These are phyloP conservation scores for Cystobasidiaceae sp. DNA, from an alignment of 1,284 basidiomycete genomes.

Conservation along the genomic window DNA sequence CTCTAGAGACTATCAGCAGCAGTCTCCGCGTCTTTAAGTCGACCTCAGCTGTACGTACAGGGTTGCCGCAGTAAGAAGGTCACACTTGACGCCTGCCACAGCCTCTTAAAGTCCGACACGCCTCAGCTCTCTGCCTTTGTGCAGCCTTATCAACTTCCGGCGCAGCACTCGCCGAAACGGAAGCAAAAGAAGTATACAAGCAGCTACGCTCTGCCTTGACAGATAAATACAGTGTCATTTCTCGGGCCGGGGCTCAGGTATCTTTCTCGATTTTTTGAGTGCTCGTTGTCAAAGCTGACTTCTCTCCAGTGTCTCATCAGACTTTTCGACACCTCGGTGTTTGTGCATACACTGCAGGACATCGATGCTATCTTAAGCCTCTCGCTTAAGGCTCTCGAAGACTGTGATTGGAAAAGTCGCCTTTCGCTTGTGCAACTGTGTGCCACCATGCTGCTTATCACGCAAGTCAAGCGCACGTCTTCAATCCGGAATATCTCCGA, in stretches of 20 bases:
- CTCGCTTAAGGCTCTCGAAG: constrained; percentile 71
- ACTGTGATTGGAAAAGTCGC: constrained; percentile 76
- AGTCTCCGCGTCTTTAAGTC: neutral
- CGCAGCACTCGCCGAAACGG: constrained; percentile 72
- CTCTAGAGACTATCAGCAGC: neutral
- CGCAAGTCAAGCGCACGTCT: constrained; percentile 64
- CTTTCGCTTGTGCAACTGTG: constrained; percentile 70
- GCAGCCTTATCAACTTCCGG: constrained; percentile 73
- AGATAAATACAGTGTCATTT: constrained; percentile 80
- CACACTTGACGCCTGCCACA: constrained; percentile 46
- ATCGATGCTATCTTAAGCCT: constrained; percentile 67
- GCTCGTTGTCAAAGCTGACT: no score
- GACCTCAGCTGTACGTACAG: neutral
- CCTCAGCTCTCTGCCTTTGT: constrained; percentile 69
- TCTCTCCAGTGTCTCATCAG: constrained; percentile 44
- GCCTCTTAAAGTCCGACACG: constrained; percentile 74
- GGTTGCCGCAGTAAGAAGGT: neutral
- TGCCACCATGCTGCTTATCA: constrained; percentile 76
- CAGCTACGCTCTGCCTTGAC: constrained; percentile 67
- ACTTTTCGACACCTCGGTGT: constrained; percentile 42
- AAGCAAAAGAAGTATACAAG: constrained; percentile 77
- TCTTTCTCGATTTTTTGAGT: constrained; percentile 32
- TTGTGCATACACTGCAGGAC: constrained; percentile 55
- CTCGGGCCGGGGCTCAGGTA: constrained; percentile 76
- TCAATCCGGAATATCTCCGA: constrained; percentile 42